Percentiles rank a stretch among this genome's conserved stretches.
Evolutionary conservation across 2,329 filamentous ascomycete genomes (phyloP).

Genomic region (Aureobasidium sp.): DNA sequence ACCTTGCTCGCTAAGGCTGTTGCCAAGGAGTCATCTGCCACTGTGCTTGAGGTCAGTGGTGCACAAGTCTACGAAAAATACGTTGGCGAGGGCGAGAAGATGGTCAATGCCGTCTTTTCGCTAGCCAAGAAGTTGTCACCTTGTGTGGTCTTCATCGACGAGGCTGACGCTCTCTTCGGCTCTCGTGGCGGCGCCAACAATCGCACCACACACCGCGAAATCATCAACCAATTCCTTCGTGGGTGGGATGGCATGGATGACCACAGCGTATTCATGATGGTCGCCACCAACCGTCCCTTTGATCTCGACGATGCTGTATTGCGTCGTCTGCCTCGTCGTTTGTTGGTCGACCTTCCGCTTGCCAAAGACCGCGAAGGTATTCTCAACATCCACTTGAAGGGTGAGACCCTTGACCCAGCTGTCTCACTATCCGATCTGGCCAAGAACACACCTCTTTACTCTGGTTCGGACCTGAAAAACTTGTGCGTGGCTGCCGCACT

Average conservation of each 20-base stretch:
- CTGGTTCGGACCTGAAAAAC: conserved; percentile 77
- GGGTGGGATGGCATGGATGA: conserved; percentile 93
- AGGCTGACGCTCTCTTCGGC: conserved; percentile 87
- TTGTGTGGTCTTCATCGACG: conserved; percentile 93
- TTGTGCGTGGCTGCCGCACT: conserved; percentile 71
- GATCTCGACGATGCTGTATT: conserved; percentile 86
- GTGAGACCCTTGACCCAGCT: conserved; percentile 52
- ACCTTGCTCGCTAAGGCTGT: conserved; percentile 65
- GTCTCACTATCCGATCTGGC: conserved; percentile 58
- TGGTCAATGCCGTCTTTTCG: conserved; percentile 83
- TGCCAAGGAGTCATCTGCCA: conserved; percentile 57
- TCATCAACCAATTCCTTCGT: conserved; percentile 92
- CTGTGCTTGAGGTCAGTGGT: conserved; percentile 74
- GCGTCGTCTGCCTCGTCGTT: conserved; percentile 61
- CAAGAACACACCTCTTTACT: conserved; percentile 64
- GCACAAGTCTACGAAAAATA: conserved; percentile 95
- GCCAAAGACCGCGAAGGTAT: conserved; percentile 59
- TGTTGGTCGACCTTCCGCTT: conserved; percentile 66
- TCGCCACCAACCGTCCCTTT: conserved; percentile 90
- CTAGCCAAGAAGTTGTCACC: conserved; percentile 79
- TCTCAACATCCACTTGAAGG: conserved; percentile 60
- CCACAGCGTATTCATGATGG: conserved; percentile 86
- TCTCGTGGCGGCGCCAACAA: conserved; percentile 59
- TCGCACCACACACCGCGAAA: conserved; percentile 68
- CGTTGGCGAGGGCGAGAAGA: conserved; percentile 93